These are phyloP conservation scores for Lachnellula cervina DNA, from an alignment of 2,329 filamentous ascomycete genomes.

Conservation along the genomic window DNA sequence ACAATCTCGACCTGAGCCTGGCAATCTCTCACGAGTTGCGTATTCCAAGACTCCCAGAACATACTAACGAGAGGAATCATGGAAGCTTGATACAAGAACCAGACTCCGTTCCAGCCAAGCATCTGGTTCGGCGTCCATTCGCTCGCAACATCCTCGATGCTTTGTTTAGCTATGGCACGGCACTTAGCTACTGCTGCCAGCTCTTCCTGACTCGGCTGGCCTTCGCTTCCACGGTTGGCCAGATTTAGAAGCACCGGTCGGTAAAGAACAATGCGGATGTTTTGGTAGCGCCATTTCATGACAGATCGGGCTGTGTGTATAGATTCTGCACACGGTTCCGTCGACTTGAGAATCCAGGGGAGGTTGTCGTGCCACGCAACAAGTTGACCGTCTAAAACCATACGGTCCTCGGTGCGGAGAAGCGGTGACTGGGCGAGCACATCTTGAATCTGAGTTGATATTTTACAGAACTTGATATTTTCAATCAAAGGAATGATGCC, in stretches of 20 bases:
- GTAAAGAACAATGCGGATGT: slow-evolving; percentile 71
- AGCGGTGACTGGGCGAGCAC: slow-evolving; percentile 65
- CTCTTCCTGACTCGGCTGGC: slow-evolving; percentile 50
- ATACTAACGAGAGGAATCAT: slow-evolving; percentile 74
- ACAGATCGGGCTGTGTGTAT: slow-evolving; percentile 66
- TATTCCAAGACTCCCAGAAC: slow-evolving; percentile 55
- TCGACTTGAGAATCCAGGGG: slow-evolving; percentile 59
- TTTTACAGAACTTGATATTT: slow-evolving; percentile 75
- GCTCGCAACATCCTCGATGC: slow-evolving; percentile 66
- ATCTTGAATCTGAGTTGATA: slow-evolving; percentile 73
- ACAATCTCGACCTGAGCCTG: slow-evolving; percentile 54
- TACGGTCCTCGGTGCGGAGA: slow-evolving; percentile 61
- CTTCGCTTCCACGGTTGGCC: slow-evolving; percentile 34
- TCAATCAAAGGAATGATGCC: slow-evolving; percentile 68
- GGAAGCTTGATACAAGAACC: slow-evolving; percentile 75
- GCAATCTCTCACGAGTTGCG: slow-evolving; percentile 37
- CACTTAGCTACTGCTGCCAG: slow-evolving; percentile 64
- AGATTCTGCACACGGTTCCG: slow-evolving; percentile 64
- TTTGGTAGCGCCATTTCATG: slow-evolving; percentile 80
- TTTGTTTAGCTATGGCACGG: slow-evolving; percentile 62
- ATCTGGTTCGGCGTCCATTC: slow-evolving; percentile 71
- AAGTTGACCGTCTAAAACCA: slow-evolving; percentile 61
- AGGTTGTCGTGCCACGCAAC: slow-evolving; percentile 68
- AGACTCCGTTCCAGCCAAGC: slow-evolving; percentile 75
- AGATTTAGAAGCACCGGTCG: slow-evolving; percentile 67